Evolutionary conservation across 208 protist genomes (phyloP), one percentile per base, ranked within the genome.

Genomic region (Herpetomonas samuelpessoai): DNA sequence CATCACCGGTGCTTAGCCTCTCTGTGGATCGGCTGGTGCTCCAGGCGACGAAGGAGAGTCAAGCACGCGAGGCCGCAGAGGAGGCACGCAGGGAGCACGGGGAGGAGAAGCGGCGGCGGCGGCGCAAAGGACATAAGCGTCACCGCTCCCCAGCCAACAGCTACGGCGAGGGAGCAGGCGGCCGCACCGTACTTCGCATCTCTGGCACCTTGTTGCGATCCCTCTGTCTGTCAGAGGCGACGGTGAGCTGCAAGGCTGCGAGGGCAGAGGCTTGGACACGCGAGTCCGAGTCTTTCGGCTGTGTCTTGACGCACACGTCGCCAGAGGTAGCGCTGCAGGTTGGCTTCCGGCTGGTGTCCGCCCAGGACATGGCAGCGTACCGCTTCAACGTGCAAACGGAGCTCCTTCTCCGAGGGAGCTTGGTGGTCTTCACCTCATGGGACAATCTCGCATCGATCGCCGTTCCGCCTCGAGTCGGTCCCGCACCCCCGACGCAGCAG

Each of bases 351-450:
- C 52, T 83, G 28, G 57, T 86, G 31, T 61, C 85, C 19, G 65
- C 73, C 6, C 75, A 59, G 7, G 63, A 76, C 31, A 39, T 79
- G 6, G 49, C 64, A 12, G 64, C 74, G 26, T 71, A 88, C 59
- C 19, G 79, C 10, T 88, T 92, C 62, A 74, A 74, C 49, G 45
- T 92, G 0, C 49, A 71, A 47, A 69, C 81, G n/a, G 81, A 88
- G 38, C 50, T 92, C 22, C 24, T 85, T 18, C 58, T 65, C 28
- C 46, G 62, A 0, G 74, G 70, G 14, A 57, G 61, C 0, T 51
- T 92, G 0, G 45, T 83, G n/a, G 69, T 92, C 19, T 84, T 88
- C 27, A 83, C 76, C 0, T 47, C 72, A 22, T 60, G 63, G 14
- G 79, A 81, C 26, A 68, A 67, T 19, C 56, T 85, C 12, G 35